Evolutionary conservation across 1,139 yeast genomes (phyloP), one percentile per base, ranked within the genome.

Genomic region (Yamadazyma buinensis): DNA sequence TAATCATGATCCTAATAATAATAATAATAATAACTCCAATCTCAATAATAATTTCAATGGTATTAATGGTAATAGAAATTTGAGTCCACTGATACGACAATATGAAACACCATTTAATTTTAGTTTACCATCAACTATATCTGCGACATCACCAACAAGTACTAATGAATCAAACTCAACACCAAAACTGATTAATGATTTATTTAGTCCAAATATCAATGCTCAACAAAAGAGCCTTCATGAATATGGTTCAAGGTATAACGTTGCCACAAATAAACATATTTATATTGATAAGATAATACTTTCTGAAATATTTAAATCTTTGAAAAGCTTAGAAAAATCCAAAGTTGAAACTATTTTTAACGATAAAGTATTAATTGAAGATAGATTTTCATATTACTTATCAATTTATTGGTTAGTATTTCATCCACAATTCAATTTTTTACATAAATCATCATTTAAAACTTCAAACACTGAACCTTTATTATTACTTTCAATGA

Each of bases 391-490:
- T 17, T 57, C 68, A 9, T 61, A 56, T 40, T 63, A 61, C 37
- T 38, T 63, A 21, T 53, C 52, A 3, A 44, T 69, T 13, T 81
- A 70, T 48, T 81, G 87, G 87, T 51, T 57, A 5, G 63, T 69
- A 19, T 79, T 77, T 54, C 85, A 80, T 49, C 72, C 79, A 5
- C 84, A 80, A 49, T 77, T 72, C 43, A 74, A 84, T 7, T 61
- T 82, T 24, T 49, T 82, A 33, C 88, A 81, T 46, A 67, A 66
- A 36, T 83, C 86, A 0, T 75, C 85, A 0, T 81, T 81, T 51
- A 65, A 68, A 32, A 72, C 84, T 0, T 63, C 66, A 29, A 52
- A 57, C 1, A 67, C 77, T n/a, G 76, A 78, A 4, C 75, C 79
- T 0, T 66, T 80, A n/a, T 55, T 82, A 13, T 49, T 81, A 4